Conservation (phyloP, 2,329 filamentous ascomycete genomes). For the Thermoascus crustaceus region DNA sequence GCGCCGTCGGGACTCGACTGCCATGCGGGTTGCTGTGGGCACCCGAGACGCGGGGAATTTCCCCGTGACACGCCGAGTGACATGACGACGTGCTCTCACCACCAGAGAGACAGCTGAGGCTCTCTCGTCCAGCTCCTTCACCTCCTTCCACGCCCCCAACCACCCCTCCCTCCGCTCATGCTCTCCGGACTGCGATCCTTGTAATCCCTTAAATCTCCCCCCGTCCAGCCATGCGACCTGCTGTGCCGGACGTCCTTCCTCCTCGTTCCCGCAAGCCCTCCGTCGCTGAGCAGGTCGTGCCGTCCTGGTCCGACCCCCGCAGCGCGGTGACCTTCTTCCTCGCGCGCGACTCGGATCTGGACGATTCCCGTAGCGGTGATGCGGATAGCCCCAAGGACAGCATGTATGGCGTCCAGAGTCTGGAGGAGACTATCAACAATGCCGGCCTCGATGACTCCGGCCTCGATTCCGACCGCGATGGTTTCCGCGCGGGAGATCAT, state of each 20-base stretch:
- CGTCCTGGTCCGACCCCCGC: conserved; percentile 30
- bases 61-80: conserved; percentile 1
- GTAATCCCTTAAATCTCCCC: neutral
- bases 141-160: neutral
- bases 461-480: neutral
- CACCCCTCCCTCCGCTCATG: neutral
- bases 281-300: conserved; percentile 20
- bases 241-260: conserved; percentile 24
- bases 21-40: neutral
- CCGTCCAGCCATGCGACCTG: conserved; percentile 27
- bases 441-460: conserved; percentile 15
- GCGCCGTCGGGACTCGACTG: neutral
- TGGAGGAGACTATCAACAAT: conserved; percentile 45
- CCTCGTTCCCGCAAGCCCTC: conserved; percentile 29
- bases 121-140: conserved; percentile 1
- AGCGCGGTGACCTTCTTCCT: conserved; percentile 49
- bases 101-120: neutral
- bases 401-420: conserved; percentile 50
- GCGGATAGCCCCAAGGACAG: conserved; percentile 32
- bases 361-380: conserved; percentile 28
- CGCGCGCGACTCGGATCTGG: conserved; percentile 44
- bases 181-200: no score
- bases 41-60: neutral
- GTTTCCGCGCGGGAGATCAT: neutral
- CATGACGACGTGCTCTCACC: conserved; percentile 1